Percentiles rank a stretch among this genome's conserved stretches.
Evolutionary conservation across 257 asterid genomes (phyloP).

Genomic region (Nicotiana obtusifolia): DNA sequence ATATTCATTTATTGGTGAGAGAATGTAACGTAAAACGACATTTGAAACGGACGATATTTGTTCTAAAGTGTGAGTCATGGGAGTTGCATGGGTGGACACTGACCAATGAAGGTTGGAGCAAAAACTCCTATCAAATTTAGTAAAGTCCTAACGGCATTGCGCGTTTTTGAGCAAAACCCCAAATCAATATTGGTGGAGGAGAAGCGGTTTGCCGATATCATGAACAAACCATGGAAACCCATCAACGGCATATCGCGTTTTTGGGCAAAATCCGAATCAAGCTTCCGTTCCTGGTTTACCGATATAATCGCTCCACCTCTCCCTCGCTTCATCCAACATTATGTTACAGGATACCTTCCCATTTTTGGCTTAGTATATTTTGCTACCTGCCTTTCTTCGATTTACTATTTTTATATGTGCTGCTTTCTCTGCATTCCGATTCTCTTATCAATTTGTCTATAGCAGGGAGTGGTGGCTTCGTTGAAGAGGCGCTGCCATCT

Average conservation of each 20-base stretch:
- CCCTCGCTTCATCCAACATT: not conserved
- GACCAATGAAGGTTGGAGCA: too few relatives aligned
- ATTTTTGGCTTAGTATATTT: too few relatives aligned
- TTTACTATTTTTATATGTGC: not conserved
- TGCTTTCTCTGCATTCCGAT: not conserved
- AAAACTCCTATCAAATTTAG: too few relatives aligned
- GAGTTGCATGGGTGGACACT: too few relatives aligned
- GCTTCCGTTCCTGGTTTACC: not conserved
- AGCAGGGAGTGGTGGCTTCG: slow-evolving; percentile 41
- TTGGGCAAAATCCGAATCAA: not conserved
- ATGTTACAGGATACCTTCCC: too few relatives aligned
- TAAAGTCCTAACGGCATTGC: not conserved
- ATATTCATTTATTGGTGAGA: too few relatives aligned
- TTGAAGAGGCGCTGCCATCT: slow-evolving; percentile 54
- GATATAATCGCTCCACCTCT: not conserved
- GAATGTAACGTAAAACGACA: too few relatives aligned
- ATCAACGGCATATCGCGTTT: not conserved
- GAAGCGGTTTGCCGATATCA: not conserved
- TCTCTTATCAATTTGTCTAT: not conserved
- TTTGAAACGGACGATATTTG: not conserved
- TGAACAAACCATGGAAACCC: not conserved
- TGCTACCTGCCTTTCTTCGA: not conserved
- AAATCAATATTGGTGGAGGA: not conserved
- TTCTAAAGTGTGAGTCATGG: not conserved
- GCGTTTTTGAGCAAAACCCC: not conserved